These are phyloP conservation scores for Cutaneotrichosporon arboriforme DNA, from an alignment of 1,284 basidiomycete genomes.

Conservation along the genomic window DNA sequence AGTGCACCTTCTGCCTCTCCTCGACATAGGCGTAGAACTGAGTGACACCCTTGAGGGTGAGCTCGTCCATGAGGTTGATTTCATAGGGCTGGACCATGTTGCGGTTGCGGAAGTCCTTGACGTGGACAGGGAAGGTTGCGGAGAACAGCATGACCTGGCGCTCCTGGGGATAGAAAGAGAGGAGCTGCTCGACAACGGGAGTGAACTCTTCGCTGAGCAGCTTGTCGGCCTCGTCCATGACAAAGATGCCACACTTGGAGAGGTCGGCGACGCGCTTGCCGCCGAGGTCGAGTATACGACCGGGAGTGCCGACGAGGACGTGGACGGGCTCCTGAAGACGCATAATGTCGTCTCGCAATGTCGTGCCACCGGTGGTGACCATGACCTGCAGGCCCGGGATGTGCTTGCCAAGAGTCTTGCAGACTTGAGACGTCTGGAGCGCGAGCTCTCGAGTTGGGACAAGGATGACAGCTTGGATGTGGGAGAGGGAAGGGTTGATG, in stretches of 20 bases:
- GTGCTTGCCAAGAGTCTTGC: conserved; percentile 94
- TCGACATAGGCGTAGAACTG: conserved; percentile 99
- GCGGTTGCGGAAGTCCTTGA: conserved; percentile 99
- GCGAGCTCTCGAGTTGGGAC: conserved; percentile 94
- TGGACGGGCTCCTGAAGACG: conserved; percentile 86
- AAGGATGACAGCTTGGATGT: conserved; percentile 91
- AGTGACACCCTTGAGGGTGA: conserved; percentile 95
- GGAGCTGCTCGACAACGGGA: conserved; percentile 94
- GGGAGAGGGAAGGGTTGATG: conserved; percentile 74
- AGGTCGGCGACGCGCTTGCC: conserved; percentile 92
- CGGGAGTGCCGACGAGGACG: conserved; percentile 94
- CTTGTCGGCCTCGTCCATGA: conserved; percentile 99
- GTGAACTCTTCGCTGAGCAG: conserved; percentile 95
- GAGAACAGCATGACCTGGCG: conserved; percentile 99
- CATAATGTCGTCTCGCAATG: conserved; percentile 95
- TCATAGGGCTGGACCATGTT: conserved; percentile 96
- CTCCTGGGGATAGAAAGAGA: conserved; percentile 75
- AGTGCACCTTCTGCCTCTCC: conserved; percentile 98
- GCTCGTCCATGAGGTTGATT: conserved; percentile 99
- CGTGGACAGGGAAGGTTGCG: conserved; percentile 97
- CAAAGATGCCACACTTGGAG: conserved; percentile 89
- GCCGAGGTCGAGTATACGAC: conserved; percentile 89
- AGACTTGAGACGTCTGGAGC: conserved; percentile 93
- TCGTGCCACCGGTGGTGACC: conserved; percentile 98
- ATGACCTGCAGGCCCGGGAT: conserved; percentile 86